Percentiles rank a stretch among this genome's conserved stretches.
Evolutionary conservation across 805 yeast species (phyloP).

Genomic region (Nakazawaea sp.): DNA sequence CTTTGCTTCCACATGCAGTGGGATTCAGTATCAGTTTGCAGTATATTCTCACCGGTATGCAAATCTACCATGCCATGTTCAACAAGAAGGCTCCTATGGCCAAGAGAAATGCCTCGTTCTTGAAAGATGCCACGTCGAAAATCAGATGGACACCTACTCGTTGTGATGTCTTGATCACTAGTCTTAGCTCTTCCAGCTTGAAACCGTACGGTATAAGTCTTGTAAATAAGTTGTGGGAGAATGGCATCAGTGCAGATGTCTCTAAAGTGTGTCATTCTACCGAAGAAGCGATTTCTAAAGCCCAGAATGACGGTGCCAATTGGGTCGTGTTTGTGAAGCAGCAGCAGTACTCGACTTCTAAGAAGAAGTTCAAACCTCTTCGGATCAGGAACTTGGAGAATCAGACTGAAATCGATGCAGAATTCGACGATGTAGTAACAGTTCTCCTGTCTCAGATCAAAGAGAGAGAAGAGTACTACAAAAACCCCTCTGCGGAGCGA

Average conservation of each 20-base stretch:
- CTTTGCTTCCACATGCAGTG: slow-evolving; percentile 52
- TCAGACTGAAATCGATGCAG: slow-evolving; percentile 65
- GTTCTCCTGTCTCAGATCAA: slow-evolving; percentile 25
- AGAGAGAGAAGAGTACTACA: slow-evolving; percentile 12
- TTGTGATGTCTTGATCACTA: slow-evolving; percentile 77
- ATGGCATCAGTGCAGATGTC: slow-evolving; percentile 75
- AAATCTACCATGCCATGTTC: slow-evolving; percentile 34
- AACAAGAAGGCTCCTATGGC: slow-evolving; percentile 10
- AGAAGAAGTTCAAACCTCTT: slow-evolving; percentile 67
- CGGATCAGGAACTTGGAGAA: slow-evolving; percentile 59
- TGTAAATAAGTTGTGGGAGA: slow-evolving; percentile 61
- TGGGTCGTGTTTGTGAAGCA: slow-evolving; percentile 79
- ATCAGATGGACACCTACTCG: slow-evolving; percentile 49
- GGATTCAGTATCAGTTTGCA: slow-evolving; percentile 85
- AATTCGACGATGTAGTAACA: slow-evolving; percentile 55
- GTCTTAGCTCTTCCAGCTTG: slow-evolving; percentile 52
- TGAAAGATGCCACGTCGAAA: slow-evolving; percentile 26
- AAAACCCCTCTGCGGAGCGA: neutral
- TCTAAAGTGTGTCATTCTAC: slow-evolving; percentile 33
- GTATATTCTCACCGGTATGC: slow-evolving; percentile 45
- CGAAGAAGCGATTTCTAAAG: slow-evolving; percentile 63
- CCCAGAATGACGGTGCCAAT: slow-evolving; percentile 62
- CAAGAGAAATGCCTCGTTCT: slow-evolving; percentile 23
- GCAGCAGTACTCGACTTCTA: slow-evolving; percentile 28
- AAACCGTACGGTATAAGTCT: slow-evolving; percentile 59